Percentiles rank a stretch among this genome's conserved stretches.
Evolutionary conservation across 805 yeast species (phyloP).

Genomic region (Wickerhamomyces queroliae): DNA sequence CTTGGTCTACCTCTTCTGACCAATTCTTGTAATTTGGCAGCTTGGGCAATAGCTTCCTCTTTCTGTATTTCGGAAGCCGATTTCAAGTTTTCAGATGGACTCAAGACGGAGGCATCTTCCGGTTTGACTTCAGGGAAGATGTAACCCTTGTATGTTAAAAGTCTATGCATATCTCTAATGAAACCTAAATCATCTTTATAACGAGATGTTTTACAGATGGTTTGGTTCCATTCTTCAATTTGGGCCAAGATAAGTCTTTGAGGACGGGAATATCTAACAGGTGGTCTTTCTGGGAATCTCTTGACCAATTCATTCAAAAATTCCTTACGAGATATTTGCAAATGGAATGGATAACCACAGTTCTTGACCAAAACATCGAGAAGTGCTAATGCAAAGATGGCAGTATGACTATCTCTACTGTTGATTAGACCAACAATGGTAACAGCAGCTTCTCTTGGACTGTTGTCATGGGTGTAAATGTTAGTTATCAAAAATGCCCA

Average conservation of each 20-base stretch:
- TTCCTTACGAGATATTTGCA: slow-evolving; percentile 92
- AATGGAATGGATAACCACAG: slow-evolving; percentile 96
- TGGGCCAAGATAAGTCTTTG: slow-evolving; percentile 84
- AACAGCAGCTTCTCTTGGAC: slow-evolving; percentile 87
- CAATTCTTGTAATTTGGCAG: slow-evolving; percentile 92
- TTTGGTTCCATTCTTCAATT: slow-evolving; percentile 96
- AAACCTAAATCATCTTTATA: slow-evolving; percentile 90
- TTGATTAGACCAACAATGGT: slow-evolving; percentile 79
- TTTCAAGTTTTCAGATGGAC: slow-evolving; percentile 82
- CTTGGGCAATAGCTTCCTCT: slow-evolving; percentile 89
- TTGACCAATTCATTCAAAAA: slow-evolving; percentile 90
- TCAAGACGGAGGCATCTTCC: slow-evolving; percentile 90
- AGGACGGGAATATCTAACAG: slow-evolving; percentile 72
- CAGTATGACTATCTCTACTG: slow-evolving; percentile 77
- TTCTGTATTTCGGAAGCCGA: slow-evolving; percentile 85
- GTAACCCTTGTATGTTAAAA: slow-evolving; percentile 86
- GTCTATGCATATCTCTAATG: slow-evolving; percentile 92
- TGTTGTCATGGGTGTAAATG: neutral
- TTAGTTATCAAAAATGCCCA: neutral
- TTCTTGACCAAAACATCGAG: slow-evolving; percentile 91
- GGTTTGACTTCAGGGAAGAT: slow-evolving; percentile 85
- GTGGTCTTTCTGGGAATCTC: slow-evolving; percentile 92
- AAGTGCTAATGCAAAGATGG: slow-evolving; percentile 75
- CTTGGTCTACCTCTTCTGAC: slow-evolving; percentile 94
- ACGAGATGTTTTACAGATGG: slow-evolving; percentile 83